These are phyloP conservation scores for Taxawa tesnikishii DNA, from an alignment of 2,329 filamentous ascomycete genomes.

Conservation along the genomic window DNA sequence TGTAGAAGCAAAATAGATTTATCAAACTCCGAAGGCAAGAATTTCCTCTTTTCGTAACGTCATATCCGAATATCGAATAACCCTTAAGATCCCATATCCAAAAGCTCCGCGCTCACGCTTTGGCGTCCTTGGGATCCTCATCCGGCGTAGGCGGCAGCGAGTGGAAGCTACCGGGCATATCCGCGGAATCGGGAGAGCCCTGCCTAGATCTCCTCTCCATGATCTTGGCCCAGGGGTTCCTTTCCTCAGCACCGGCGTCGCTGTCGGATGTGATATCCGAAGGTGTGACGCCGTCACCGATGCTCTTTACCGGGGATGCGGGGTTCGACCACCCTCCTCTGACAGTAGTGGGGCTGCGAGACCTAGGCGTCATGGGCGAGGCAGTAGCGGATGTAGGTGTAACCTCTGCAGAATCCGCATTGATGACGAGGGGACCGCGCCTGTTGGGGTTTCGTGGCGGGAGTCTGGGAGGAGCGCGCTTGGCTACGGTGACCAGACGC, in stretches of 20 bases:
- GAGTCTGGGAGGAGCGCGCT: constrained; percentile 63
- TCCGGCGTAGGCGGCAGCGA: constrained; percentile 10
- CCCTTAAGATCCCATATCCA: no score
- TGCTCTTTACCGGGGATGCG: constrained; percentile 1
- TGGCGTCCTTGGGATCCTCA: no score
- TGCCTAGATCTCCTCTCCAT: constrained; percentile 12
- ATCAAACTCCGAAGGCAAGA: no score
- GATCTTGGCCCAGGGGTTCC: constrained; percentile 13
- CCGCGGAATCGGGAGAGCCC: constrained; percentile 9
- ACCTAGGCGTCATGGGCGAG: background rate
- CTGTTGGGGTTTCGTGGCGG: constrained; percentile 63
- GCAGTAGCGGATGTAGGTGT: background rate
- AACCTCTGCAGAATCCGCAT: constrained; percentile 11
- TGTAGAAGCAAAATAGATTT: no score
- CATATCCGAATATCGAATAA: no score
- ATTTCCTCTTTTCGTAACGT: no score
- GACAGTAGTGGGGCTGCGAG: background rate
- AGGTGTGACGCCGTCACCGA: constrained; percentile 4
- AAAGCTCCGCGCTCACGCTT: no score
- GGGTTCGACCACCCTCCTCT: constrained; percentile 1
- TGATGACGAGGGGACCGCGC: constrained; percentile 20
- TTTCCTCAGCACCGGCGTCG: constrained; percentile 5
- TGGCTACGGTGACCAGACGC: constrained; percentile 73
- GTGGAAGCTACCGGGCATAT: constrained; percentile 21
- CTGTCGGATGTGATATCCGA: constrained; percentile 7